phyloP scores from a whole-genome alignment of 2,329 filamentous ascomycete species.

The Fusarium sambucinum region DNA sequence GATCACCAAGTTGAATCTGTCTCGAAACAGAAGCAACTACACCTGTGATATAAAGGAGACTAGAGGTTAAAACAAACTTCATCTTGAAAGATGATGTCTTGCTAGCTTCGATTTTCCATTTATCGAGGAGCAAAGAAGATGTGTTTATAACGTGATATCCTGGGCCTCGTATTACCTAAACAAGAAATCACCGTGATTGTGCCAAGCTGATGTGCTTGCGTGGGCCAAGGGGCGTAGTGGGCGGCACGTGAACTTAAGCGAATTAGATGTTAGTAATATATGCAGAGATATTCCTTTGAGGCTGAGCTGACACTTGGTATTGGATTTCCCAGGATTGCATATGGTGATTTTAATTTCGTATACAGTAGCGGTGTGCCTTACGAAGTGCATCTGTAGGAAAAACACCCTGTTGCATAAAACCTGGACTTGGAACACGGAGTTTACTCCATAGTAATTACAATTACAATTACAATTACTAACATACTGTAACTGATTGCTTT shows the following conservation, averaged over 20 bases:
- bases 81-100: background rate
- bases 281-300: background rate
- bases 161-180: background rate
- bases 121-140: no score
- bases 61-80: background rate
- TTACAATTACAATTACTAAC: no score
- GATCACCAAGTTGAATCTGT: constrained; percentile 20
- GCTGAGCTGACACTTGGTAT: background rate
- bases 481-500: no score
- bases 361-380: no score
- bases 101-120: no score
- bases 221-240: background rate
- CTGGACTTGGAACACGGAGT: no score
- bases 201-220: background rate
- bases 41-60: background rate
- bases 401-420: no score
- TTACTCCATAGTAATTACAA: no score
- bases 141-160: background rate
- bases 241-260: background rate
- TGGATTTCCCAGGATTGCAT: no score
- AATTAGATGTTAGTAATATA: accelerated
- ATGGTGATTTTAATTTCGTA: no score
- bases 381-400: no score
- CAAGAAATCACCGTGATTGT: background rate
- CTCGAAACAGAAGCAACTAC: constrained; percentile 21